These are phyloP conservation scores for Rhodomyrtus psidioides DNA, from an alignment of 441 rosid species.

Conservation along the genomic window DNA sequence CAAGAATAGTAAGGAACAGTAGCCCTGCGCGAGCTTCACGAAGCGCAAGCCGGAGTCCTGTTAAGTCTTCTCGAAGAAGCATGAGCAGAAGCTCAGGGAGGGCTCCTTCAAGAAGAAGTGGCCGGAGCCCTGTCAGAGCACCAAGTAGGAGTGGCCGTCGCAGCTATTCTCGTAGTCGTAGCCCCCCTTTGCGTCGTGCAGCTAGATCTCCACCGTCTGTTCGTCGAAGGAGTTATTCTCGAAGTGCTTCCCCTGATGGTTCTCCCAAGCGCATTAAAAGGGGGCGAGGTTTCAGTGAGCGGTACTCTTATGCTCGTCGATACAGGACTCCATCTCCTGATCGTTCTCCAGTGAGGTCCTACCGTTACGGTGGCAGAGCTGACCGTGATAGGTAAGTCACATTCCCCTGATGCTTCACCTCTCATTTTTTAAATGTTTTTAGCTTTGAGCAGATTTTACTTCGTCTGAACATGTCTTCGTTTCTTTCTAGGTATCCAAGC, in stretches of 20 bases:
- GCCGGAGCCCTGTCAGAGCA: slow-evolving; percentile 57
- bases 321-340: slow-evolving; percentile 86
- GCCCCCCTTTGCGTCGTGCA: slow-evolving; percentile 25
- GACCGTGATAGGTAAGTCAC: slow-evolving; percentile 56
- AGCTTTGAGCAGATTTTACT: not conserved
- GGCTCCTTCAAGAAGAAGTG: slow-evolving; percentile 43
- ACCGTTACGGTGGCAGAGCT: slow-evolving; percentile 52
- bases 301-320: slow-evolving; percentile 82
- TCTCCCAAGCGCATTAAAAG: slow-evolving; percentile 80
- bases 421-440: not conserved
- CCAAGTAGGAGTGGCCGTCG: slow-evolving; percentile 44
- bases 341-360: slow-evolving; percentile 68
- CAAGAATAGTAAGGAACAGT: not conserved
- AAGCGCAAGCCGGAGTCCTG: slow-evolving; percentile 17
- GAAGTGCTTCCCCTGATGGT: slow-evolving; percentile 72
- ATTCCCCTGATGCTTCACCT: not conserved
- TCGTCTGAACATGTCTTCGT: not conserved
- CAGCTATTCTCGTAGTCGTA: slow-evolving; percentile 54
- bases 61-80: slow-evolving; percentile 34
- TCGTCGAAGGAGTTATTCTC: slow-evolving; percentile 61
- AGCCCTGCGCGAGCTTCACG: not conserved
- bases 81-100: slow-evolving; percentile 64
- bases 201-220: slow-evolving; percentile 54
- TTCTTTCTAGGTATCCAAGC: slow-evolving; percentile 41
- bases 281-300: slow-evolving; percentile 91